phyloP scores from a whole-genome alignment of 495 filamentous ascomycete species.

The Xylaria palmicola region DNA sequence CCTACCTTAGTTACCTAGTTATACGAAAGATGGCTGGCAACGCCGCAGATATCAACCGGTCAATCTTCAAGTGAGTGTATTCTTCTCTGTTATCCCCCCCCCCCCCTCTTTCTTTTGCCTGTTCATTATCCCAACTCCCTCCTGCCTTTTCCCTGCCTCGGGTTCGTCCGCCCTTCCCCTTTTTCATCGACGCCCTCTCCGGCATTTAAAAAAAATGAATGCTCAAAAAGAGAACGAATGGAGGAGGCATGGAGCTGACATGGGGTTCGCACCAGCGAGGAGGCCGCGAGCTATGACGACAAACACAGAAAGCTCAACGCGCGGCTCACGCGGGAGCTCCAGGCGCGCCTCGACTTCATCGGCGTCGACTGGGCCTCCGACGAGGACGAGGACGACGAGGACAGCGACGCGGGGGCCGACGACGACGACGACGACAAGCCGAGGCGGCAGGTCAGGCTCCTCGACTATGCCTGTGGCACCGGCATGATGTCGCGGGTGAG shows the following conservation, averaged over 20 bases:
- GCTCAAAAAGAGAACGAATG: too few species aligned
- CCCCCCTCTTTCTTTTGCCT: slow-evolving; percentile 11
- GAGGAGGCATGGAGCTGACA: background rate
- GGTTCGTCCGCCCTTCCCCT: too few species aligned
- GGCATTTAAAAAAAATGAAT: too few species aligned
- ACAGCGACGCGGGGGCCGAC: too few species aligned
- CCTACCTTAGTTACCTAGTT: too few species aligned
- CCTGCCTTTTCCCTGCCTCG: too few species aligned
- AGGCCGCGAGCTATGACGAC: slow-evolving; percentile 40
- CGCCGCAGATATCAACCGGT: slow-evolving; percentile 39
- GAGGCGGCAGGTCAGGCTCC: slow-evolving; percentile 52
- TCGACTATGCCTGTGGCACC: slow-evolving; percentile 79
- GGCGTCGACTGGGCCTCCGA: slow-evolving; percentile 56
- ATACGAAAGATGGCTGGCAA: background rate
- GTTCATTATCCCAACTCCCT: too few species aligned
- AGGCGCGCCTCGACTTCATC: slow-evolving; percentile 58
- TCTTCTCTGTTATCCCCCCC: background rate
- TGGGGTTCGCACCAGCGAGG: slow-evolving; percentile 29
- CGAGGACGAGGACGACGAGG: slow-evolving; percentile 38
- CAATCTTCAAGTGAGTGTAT: slow-evolving; percentile 44
- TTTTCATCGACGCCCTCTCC: too few species aligned
- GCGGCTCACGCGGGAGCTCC: slow-evolving; percentile 47
- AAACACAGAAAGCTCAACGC: slow-evolving; percentile 41
- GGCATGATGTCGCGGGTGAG: slow-evolving; percentile 59
- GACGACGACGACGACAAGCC: slow-evolving; percentile 16